These are phyloP conservation scores for Prunus salicina DNA, from an alignment of 306 rosid species.

Conservation along the genomic window DNA sequence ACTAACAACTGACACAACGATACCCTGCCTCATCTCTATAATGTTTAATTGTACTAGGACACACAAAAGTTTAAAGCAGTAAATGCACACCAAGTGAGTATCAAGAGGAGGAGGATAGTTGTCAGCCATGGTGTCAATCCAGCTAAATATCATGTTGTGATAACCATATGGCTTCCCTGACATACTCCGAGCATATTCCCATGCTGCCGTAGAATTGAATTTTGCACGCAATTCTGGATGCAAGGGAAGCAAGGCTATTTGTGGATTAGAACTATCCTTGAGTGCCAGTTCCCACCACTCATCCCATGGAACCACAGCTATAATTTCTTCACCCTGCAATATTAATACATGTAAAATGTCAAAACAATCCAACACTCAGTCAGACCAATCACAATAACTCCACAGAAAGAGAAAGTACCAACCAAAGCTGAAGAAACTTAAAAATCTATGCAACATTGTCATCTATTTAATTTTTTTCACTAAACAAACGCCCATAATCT, in stretches of 20 bases:
- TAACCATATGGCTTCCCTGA: constrained; percentile 98
- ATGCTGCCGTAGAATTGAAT: constrained; percentile 85
- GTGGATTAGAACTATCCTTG: constrained; percentile 87
- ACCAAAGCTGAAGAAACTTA: background rate
- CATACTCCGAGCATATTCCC: constrained; percentile 95
- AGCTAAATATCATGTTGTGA: constrained; percentile 98
- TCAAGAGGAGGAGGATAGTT: constrained; percentile 99
- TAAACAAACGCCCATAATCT: background rate
- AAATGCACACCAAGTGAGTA: constrained; percentile 85
- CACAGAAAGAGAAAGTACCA: background rate
- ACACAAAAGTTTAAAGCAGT: background rate
- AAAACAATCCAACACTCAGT: background rate
- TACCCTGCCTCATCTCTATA: background rate
- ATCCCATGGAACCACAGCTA: constrained; percentile 86
- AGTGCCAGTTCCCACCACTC: constrained; percentile 94
- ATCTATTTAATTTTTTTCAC: background rate
- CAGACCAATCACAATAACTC: background rate
- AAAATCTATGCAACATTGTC: background rate
- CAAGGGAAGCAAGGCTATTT: constrained; percentile 90
- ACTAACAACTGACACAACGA: background rate
- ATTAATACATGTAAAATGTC: background rate
- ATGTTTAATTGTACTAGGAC: background rate
- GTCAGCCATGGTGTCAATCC: constrained; percentile 95
- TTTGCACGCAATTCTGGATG: constrained; percentile 73
- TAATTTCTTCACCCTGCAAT: constrained; percentile 91